Base-by-base conservation (phyloP, 2,329 filamentous ascomycete genomes). In the Cytospora piceicola region DNA sequence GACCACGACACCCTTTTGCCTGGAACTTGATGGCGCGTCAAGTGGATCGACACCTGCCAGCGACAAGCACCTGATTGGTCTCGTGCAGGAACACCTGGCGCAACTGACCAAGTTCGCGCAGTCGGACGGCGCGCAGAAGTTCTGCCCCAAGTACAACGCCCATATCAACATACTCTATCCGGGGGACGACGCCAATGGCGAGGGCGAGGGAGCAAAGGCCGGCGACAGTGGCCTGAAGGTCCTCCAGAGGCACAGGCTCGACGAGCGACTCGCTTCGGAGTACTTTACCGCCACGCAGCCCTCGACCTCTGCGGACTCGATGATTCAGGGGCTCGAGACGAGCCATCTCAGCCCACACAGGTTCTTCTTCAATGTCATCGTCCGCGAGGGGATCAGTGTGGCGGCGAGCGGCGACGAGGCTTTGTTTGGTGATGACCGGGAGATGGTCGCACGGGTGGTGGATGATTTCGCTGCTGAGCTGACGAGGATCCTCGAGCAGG, bases 131-230 rank as follows among this genome's bases (percentile, higher is more conserved):
- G 36, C 62, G 20, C 58, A 62, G 57, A 46, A 39, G 46, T 58
- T 70, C 24, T 53, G 60, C 4, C 60, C 68, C 46, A 54, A 3
- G 12, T 70, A 49, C 67, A 70, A 70, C 57, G 53, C 68, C 1
- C 24, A 69, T 36, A 58, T 70, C 63, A 70, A 70, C 61, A 63
- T 70, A 8, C 63, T 70, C 27, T 66, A 58, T n/a, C 29, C 65
- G 0, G 67, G 61, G 2, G 63, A 61, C 2, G 11, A 39, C 17
- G 29, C n/a, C 42, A 24, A 34, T n/a, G n/a, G 20, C 22, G 58
- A 27, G 24, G 58, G 20, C 22, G 58, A 27, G 24, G 58, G 51
- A 29, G 39, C 8, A 2, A 42, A n/a, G 6, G 22, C 22, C 29
- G 60, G 27, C 8, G 60, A 51, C 14, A 51, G 22, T 20, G 53